Evolutionary conservation across 805 yeast genomes (phyloP), one percentile per base, ranked within the genome.

Genomic region (Spencermartinsiella europaea): DNA sequence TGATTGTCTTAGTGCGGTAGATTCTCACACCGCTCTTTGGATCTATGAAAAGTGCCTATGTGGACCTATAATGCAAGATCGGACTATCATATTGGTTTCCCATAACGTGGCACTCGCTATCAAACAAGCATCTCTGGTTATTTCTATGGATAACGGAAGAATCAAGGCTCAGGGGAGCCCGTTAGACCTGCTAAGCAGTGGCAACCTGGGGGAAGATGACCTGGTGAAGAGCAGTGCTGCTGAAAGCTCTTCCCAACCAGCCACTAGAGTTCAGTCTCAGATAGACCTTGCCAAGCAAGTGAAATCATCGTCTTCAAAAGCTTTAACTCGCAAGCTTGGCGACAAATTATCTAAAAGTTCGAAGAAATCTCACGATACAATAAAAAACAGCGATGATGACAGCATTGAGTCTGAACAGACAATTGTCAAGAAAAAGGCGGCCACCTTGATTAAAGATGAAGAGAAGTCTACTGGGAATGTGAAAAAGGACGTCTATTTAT

Each of bases 1-100:
- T 69, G 99, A 91, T 66, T 90, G 97, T 70, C 76, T 91, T 57
- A 82, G 93, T 63, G 99, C 99, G 44, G 97, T 91, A 45, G 99
- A 91, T 65, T 84, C 96, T 1, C 96, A 90, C 64, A 90, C 97
- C 31, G 93, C 96, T 12, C 75, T 84, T 45, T 89, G 93, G 80
- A 86, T 90, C 52, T 93, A 90, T 62, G 95, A 89, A 57, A 79
- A 88, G 56, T 90, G 96, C 68, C 84, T 91, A 44, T 75, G 85
- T 41, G 97, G 98, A 43, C 83, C 85, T 0, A 67, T 90, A 60
- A 87, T 88, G 89, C 69, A 73, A 28, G 77, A 79, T 51, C 81
- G 97, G 72, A 91, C 98, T 2, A 83, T 95, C 64, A 72, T 90
- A 48, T 73, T 90, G 56, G 96, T 91, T 2, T 86, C 97, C 2